Evolutionary conservation across 805 yeast genomes (phyloP).

Genomic region (Pichia deserticola): DNA sequence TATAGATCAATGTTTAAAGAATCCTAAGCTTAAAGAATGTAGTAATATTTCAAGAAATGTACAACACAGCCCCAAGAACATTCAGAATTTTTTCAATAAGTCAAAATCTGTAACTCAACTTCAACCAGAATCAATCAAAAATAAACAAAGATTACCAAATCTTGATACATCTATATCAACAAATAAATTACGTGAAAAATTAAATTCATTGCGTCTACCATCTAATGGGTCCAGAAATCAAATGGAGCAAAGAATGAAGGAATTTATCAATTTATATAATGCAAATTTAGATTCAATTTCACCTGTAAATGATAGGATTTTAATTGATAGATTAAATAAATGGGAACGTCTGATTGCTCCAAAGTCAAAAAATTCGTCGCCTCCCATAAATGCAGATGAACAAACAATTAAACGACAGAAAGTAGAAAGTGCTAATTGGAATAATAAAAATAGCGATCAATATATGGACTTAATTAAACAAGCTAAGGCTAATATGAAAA

Average conservation of each 20-base stretch:
- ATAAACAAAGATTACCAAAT: constrained; percentile 42
- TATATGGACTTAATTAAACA: constrained; percentile 19
- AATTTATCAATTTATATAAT: constrained; percentile 71
- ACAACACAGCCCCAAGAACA: too few species aligned
- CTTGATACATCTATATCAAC: constrained; percentile 56
- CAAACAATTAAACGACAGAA: constrained; percentile 29
- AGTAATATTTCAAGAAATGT: neutral
- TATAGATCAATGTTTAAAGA: constrained; percentile 49
- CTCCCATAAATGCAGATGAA: constrained; percentile 12
- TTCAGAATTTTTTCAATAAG: too few species aligned
- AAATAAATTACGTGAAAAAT: constrained; percentile 52
- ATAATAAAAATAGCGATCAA: constrained; percentile 17
- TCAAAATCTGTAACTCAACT: constrained; percentile 11
- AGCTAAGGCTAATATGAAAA: constrained; percentile 15
- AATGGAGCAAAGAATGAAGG: constrained; percentile 65
- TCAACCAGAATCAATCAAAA: constrained; percentile 17
- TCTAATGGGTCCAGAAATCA: constrained; percentile 55
- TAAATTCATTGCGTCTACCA: constrained; percentile 48
- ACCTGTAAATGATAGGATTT: constrained; percentile 51
- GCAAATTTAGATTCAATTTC: constrained; percentile 67
- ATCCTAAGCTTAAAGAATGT: neutral
- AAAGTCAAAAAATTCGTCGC: constrained; percentile 9
- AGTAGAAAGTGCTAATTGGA: constrained; percentile 19
- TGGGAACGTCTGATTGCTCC: constrained; percentile 49
- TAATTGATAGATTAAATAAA: constrained; percentile 49